Conservation (phyloP, 495 filamentous ascomycete species). For the Lasiosphaeria hispida region DNA sequence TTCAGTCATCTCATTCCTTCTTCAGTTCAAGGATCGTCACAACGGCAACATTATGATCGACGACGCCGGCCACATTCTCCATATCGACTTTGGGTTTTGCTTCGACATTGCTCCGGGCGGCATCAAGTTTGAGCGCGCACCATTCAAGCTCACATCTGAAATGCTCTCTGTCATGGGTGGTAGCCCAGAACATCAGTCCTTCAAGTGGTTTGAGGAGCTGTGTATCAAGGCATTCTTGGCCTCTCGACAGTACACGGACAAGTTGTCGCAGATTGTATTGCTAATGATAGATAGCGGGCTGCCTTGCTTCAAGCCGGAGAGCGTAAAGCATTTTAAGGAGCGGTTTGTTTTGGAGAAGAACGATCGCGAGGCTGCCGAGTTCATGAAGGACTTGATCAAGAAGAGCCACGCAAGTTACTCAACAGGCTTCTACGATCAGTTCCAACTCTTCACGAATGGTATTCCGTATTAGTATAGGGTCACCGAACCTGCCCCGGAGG, state of each 20-base stretch:
- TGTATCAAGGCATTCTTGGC: constrained; percentile 95
- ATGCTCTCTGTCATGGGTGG: constrained; percentile 99
- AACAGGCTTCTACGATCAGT: constrained; percentile 93
- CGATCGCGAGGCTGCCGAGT: constrained; percentile 92
- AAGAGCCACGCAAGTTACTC: constrained; percentile 85
- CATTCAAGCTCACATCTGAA: constrained; percentile 95
- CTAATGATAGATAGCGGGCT: constrained; percentile 96
- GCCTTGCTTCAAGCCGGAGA: constrained; percentile 98
- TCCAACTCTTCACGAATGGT: constrained; percentile 94
- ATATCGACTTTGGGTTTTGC: constrained; percentile 99
- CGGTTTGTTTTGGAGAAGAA: constrained; percentile 91
- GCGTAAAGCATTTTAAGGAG: constrained; percentile 86
- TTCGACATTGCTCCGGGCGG: constrained; percentile 98
- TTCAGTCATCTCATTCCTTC: constrained; percentile 92
- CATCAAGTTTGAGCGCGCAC: constrained; percentile 93
- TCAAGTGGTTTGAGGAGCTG: constrained; percentile 94
- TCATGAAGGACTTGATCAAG: constrained; percentile 82
- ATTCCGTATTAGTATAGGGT: constrained; percentile 68
- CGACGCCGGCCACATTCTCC: constrained; percentile 93
- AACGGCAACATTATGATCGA: constrained; percentile 99
- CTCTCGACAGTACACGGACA: constrained; percentile 78
- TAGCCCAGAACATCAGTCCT: constrained; percentile 75
- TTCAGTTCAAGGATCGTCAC: constrained; percentile 99
- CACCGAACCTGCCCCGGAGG: too few relatives aligned
- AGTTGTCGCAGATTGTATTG: constrained; percentile 82